These are phyloP conservation scores for Fragaria ananassa DNA, from an alignment of 306 rosid species.

Conservation along the genomic window DNA sequence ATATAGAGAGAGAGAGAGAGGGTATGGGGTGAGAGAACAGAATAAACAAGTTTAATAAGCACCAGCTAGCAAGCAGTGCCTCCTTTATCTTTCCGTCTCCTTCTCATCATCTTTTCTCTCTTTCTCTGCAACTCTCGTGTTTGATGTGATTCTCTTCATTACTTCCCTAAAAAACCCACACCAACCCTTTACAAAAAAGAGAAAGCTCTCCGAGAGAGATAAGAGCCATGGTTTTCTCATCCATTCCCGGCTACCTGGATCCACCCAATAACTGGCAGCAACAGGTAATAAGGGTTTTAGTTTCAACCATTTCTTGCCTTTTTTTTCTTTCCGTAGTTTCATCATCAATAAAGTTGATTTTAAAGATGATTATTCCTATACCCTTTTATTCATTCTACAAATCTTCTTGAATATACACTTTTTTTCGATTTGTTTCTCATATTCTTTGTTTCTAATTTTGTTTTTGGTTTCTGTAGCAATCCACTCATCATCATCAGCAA, in stretches of 20 bases:
- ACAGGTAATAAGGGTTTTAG: constrained; percentile 42
- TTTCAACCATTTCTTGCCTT: neutral
- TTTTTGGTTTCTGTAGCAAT: constrained; percentile 24
- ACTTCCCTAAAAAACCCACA: constrained; percentile 47
- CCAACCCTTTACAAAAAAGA: constrained; percentile 62
- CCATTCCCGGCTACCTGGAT: constrained; percentile 74
- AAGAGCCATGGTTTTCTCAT: constrained; percentile 69
- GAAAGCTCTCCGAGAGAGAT: constrained; percentile 17
- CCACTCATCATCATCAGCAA: constrained; percentile 25
- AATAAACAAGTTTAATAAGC: constrained; percentile 29
- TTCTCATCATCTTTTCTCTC: constrained; percentile 38
- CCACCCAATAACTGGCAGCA: constrained; percentile 75
- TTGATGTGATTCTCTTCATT: constrained; percentile 80
- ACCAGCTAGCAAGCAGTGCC: constrained; percentile 19
- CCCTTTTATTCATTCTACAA: constrained; percentile 39
- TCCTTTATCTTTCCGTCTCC: constrained; percentile 74
- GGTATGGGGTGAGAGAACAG: constrained; percentile 21
- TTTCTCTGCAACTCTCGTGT: constrained; percentile 24
- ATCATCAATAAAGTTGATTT: constrained; percentile 47
- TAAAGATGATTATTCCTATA: constrained; percentile 17
- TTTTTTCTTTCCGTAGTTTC: constrained; percentile 35
- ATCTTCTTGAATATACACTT: constrained; percentile 69
- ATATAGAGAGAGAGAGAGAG: neutral
- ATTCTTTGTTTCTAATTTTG: neutral
- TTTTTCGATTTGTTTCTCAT: constrained; percentile 13